A percentile compares a stretch with the other conserved stretches of the same genome.
These are phyloP conservation scores for Ustilago hordei DNA, from an alignment of 1,284 basidiomycete species.

Conservation along the genomic window DNA sequence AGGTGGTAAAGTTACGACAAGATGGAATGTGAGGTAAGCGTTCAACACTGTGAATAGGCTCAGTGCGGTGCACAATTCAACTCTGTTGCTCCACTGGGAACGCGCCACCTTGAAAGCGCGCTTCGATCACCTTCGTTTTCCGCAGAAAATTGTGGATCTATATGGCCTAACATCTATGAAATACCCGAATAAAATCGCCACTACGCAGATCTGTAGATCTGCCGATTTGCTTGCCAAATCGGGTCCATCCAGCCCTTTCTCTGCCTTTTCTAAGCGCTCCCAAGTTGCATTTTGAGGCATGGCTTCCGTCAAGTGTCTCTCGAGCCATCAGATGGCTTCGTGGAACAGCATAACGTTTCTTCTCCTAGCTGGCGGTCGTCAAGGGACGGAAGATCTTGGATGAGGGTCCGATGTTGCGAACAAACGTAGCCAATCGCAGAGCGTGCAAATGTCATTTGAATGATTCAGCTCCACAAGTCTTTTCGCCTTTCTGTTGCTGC, in stretches of 20 bases:
- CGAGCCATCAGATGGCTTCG: too few relatives aligned
- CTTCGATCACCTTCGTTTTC: slow-evolving; percentile 27
- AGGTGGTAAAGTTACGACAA: not conserved
- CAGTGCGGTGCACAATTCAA: not conserved
- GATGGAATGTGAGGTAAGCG: not conserved
- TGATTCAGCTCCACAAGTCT: slow-evolving; percentile 1
- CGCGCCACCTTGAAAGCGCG: slow-evolving; percentile 36
- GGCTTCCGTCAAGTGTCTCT: too few relatives aligned
- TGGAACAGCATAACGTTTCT: not conserved
- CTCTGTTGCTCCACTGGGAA: slow-evolving; percentile 38
- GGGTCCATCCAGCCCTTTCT: not conserved
- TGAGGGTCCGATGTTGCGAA: not conserved
- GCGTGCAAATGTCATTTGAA: slow-evolving; percentile 25
- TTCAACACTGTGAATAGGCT: not conserved
- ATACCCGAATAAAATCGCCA: not conserved
- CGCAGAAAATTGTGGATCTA: not conserved
- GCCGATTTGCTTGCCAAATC: not conserved
- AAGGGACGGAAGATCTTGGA: not conserved
- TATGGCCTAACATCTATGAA: not conserved
- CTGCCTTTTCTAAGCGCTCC: too few relatives aligned
- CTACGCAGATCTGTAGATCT: not conserved
- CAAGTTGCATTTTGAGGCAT: too few relatives aligned
- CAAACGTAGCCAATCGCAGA: slow-evolving; percentile 27
- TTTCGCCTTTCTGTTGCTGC: not conserved
- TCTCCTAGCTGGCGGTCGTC: not conserved